Evolutionary conservation across 177 flowering plant genomes (phyloP).

Genomic region (Telopea speciosissima): DNA sequence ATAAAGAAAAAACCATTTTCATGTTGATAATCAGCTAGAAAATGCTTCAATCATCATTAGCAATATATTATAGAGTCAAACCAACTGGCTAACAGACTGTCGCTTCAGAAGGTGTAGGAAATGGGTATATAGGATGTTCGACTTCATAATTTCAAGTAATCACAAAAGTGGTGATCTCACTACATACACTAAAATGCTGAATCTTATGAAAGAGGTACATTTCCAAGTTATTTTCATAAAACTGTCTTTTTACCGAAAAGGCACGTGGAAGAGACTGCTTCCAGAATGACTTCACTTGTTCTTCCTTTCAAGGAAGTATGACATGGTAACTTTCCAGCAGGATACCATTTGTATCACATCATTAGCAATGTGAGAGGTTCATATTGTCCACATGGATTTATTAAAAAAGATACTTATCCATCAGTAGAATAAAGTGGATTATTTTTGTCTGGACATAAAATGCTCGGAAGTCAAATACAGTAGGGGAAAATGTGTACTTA

Average conservation of each 20-base stretch:
- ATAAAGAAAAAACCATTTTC: no score
- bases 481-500: no score
- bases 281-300: background rate
- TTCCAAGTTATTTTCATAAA: background rate
- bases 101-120: no score
- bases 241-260: background rate
- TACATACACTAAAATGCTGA: background rate
- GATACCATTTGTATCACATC: background rate
- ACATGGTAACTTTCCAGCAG: background rate
- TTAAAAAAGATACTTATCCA: background rate
- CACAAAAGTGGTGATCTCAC: background rate
- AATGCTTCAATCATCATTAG: no score
- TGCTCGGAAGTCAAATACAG: no score
- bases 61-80: no score
- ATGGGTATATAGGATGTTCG: no score
- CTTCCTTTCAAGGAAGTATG: background rate
- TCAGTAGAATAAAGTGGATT: background rate
- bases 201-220: background rate
- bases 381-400: background rate
- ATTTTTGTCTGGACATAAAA: background rate
- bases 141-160: background rate
- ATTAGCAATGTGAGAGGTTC: background rate
- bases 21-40: no score
- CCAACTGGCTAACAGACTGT: no score
- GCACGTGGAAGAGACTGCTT: background rate